Base-by-base conservation (phyloP, 1,139 yeast genomes). In the Candida frijolesensis region DNA sequence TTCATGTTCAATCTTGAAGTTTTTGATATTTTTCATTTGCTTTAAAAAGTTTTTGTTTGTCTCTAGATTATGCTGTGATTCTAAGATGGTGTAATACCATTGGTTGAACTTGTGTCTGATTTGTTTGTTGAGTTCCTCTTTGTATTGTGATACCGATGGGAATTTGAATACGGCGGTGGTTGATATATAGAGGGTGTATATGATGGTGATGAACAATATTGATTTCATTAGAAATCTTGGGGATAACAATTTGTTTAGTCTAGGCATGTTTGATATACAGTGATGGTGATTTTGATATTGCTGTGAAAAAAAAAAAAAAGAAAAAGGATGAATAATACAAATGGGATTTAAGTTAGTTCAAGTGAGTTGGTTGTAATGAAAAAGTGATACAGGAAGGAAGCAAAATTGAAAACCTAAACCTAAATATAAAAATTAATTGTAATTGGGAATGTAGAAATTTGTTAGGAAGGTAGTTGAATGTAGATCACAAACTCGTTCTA, bases 31-130 rank as follows among this genome's bases (percentile, higher is more conserved):
- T 1, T 52, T 49, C n/a, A 67, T 32, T 30, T 57, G 51, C 4
- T 48, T 30, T 8, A 49, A 43, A 48, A 69, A 69, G 10, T 45
- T 38, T 4, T 32, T 19, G 52, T 64, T 58, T 27, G 54, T 37
- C 33, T 67, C 69, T 35, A 70, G 59, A 15, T 60, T 51, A 44
- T 55, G 60, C 22, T 59, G 51, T 2, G 60, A 51, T 14, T 60
- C 54, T 22, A 67, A 49, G 38, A 64, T 57, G 46, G 63, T 60
- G 38, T 57, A 56, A 32, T 59, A 57, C 60, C 61, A 61, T 30
- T 51, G 42, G 27, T 59, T 58, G 42, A 63, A 57, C 48, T 62
- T 59, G 27, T 60, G 51, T 29, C 57, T 59, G 1, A 65, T 37
- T 29, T 47, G 29, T 30, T 44, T 42, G 41, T 55, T 47, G 10